Evolutionary conservation across 371 early-diverging fungal species (phyloP).

Genomic region (Lichtheimia ramosa): DNA sequence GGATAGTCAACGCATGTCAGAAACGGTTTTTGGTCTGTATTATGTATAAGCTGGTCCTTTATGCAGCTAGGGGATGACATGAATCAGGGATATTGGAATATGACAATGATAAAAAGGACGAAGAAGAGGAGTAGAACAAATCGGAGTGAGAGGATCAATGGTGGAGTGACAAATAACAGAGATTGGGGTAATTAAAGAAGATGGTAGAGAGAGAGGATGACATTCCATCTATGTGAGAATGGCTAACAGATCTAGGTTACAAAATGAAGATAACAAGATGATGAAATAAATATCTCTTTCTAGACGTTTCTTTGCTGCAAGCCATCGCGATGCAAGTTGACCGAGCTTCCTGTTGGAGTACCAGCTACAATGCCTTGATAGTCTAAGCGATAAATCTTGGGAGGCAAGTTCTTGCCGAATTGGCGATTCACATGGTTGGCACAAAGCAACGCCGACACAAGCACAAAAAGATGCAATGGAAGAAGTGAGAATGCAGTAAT

Average conservation of each 20-base stretch:
- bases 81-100: no score
- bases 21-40: no score
- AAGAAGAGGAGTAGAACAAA: no score
- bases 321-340: slow-evolving; percentile 36
- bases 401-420: slow-evolving; percentile 50
- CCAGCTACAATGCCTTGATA: slow-evolving; percentile 49
- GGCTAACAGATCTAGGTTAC: neutral
- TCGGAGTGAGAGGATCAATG: no score
- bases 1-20: no score
- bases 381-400: slow-evolving; percentile 51
- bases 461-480: slow-evolving; percentile 48
- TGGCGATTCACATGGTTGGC: slow-evolving; percentile 59
- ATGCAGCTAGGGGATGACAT: no score
- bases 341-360: slow-evolving; percentile 43
- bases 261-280: neutral
- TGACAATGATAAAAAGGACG: no score
- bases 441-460: slow-evolving; percentile 53
- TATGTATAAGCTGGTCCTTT: no score
- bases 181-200: no score
- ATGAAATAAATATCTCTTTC: neutral
- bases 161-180: no score
- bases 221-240: neutral
- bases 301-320: slow-evolving; percentile 34
- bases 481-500: slow-evolving; percentile 52
- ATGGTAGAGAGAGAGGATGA: no score